Percentiles rank a stretch among this genome's conserved stretches.
phyloP scores from a whole-genome alignment of 495 filamentous ascomycete species.

The Aspergillus ostianus region DNA sequence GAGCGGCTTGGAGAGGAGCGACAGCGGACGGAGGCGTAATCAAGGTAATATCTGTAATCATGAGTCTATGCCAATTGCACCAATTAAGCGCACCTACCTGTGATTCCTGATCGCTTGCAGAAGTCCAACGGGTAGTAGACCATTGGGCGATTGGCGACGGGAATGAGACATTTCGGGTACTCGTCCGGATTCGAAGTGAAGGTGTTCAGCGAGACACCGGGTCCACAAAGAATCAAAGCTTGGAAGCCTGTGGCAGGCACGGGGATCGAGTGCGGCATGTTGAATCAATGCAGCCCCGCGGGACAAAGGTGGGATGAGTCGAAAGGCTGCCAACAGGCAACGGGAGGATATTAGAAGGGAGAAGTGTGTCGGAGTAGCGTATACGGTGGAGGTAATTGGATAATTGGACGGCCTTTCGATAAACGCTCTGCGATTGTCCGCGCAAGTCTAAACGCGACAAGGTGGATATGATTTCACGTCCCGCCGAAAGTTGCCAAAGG shows the following conservation, averaged over 20 bases:
- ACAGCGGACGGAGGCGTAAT: slow-evolving; percentile 75
- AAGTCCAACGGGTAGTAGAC: slow-evolving; percentile 92
- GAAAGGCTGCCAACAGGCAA: neutral
- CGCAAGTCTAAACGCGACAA: neutral
- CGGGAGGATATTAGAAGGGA: neutral
- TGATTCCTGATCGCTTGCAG: slow-evolving; percentile 81
- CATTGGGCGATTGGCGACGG: slow-evolving; percentile 94
- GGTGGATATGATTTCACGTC: too few species aligned
- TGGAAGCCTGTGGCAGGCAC: slow-evolving; percentile 82
- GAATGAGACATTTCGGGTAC: slow-evolving; percentile 84
- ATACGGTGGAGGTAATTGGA: neutral
- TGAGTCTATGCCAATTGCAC: slow-evolving; percentile 6
- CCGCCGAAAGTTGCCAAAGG: neutral
- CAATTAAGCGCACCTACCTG: slow-evolving; percentile 48
- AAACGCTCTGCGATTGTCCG: neutral
- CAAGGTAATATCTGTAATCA: slow-evolving; percentile 68
- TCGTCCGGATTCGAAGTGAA: slow-evolving; percentile 89
- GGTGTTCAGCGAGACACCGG: slow-evolving; percentile 84
- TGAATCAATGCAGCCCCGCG: neutral
- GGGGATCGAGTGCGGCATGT: slow-evolving; percentile 31
- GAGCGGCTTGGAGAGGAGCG: slow-evolving; percentile 68
- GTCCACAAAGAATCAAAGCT: slow-evolving; percentile 89
- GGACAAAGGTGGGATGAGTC: slow-evolving; percentile 3
- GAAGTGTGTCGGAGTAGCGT: neutral
- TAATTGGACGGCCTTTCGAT: neutral